Conservation (phyloP, 2,329 filamentous ascomycete genomes). For the Aspergillus oerlinghausenensis region DNA sequence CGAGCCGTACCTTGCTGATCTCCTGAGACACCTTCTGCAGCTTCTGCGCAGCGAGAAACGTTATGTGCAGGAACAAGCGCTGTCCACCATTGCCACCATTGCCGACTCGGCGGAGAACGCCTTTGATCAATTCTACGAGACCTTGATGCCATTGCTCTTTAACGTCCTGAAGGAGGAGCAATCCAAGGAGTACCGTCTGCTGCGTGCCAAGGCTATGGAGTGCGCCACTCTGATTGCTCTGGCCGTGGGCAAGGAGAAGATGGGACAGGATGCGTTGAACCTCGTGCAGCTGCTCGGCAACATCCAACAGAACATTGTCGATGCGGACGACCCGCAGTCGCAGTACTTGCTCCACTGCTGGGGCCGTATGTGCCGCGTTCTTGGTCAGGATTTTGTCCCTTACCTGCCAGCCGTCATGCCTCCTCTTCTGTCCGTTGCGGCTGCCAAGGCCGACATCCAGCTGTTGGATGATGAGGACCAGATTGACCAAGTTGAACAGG, state of each 20-base stretch:
- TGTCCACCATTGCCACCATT: constrained; percentile 97
- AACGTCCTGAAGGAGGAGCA: constrained; percentile 84
- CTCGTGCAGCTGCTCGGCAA: constrained; percentile 81
- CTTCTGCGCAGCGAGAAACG: constrained; percentile 88
- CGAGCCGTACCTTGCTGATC: constrained; percentile 86
- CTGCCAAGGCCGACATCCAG: constrained; percentile 95
- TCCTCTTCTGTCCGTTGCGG: constrained; percentile 81
- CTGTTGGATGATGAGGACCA: constrained; percentile 93
- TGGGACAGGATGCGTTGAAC: constrained; percentile 80
- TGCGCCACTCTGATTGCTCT: constrained; percentile 92
- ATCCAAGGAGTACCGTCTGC: constrained; percentile 84
- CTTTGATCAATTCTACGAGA: constrained; percentile 93
- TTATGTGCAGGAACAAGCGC: constrained; percentile 94
- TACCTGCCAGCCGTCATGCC: constrained; percentile 94
- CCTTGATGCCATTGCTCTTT: constrained; percentile 90
- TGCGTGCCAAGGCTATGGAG: constrained; percentile 98
- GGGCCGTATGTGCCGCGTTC: constrained; percentile 96
- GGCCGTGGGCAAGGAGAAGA: constrained; percentile 88
- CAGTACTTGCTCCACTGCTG: constrained; percentile 98
- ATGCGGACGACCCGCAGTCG: constrained; percentile 90
- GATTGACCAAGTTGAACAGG: constrained; percentile 84
- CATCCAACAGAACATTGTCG: constrained; percentile 81
- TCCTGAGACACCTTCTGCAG: constrained; percentile 79
- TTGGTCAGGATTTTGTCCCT: constrained; percentile 84
- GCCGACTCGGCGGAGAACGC: constrained; percentile 96